Conservation (phyloP, 805 yeast genomes). For the Pichia deserticola region DNA sequence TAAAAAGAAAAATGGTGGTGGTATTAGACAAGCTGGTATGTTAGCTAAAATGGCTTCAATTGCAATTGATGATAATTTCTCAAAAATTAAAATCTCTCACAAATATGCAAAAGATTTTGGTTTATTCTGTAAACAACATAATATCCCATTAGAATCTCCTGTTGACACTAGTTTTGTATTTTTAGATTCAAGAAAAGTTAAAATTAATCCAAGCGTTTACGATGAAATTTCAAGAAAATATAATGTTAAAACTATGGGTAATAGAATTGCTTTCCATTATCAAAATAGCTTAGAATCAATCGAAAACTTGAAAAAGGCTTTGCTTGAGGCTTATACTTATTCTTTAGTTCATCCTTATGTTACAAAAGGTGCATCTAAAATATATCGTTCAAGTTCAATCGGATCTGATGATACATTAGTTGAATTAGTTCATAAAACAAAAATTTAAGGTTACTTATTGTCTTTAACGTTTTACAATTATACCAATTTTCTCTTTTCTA, state of each 20-base stretch:
- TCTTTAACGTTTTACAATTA: too few species aligned
- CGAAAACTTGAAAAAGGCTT: slow-evolving; percentile 48
- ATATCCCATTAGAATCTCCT: slow-evolving; percentile 58
- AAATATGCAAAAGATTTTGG: slow-evolving; percentile 42
- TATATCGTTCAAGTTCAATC: slow-evolving; percentile 11
- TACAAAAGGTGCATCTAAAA: slow-evolving; percentile 13
- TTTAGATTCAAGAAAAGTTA: slow-evolving; percentile 46
- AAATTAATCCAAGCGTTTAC: slow-evolving; percentile 44
- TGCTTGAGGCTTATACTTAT: slow-evolving; percentile 50
- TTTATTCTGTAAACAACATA: slow-evolving; percentile 42
- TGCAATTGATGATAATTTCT: slow-evolving; percentile 69
- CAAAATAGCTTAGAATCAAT: slow-evolving; percentile 51
- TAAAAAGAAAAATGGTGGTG: slow-evolving; percentile 91
- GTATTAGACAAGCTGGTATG: slow-evolving; percentile 83
- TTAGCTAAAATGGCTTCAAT: slow-evolving; percentile 70
- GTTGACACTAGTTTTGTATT: slow-evolving; percentile 82
- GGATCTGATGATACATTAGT: slow-evolving; percentile 1
- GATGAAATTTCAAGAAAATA: slow-evolving; percentile 39
- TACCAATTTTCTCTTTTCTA: background rate
- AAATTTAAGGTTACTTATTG: too few species aligned
- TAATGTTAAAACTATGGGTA: slow-evolving; percentile 60
- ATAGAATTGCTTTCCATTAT: slow-evolving; percentile 75
- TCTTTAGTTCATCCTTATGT: slow-evolving; percentile 47
- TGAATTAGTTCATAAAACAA: background rate
- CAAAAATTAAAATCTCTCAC: slow-evolving; percentile 44